Evolutionary conservation across 176 grass and related monocot genomes (phyloP), one percentile per base, ranked within the genome.

Genomic region (Panicum miliaceum): DNA sequence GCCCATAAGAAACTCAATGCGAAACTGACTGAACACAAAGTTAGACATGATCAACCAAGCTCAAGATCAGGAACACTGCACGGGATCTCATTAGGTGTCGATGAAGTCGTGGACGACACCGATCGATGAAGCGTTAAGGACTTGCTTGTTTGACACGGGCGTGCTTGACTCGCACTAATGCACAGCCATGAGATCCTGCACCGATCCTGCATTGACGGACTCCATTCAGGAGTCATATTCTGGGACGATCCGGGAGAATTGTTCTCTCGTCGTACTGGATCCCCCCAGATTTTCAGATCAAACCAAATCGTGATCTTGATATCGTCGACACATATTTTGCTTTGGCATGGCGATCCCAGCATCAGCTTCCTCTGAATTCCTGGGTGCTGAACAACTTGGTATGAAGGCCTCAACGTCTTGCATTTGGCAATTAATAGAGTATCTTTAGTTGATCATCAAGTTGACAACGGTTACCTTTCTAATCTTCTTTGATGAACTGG

Each of bases 181-280:
- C 36, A 71, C 78, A 11, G 14, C 64, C 18, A 42, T 64, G 64
- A 23, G 37, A 77, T 89, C 45, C 58, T 53, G 35, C 41, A 7
- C 23, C 7, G 26, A 82, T 82, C 61, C 64, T 78, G 54, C 22
- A 42, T 86, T 90, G 88, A 90, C 64, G 8, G 53, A 18, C 72
- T 35, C 77, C 45, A 32, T 76, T 68, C 34, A 34, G 22, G 38
- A 43, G 29, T 63, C 64, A 26, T 73, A 71, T 57, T 78, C 52
- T 48, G 36, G 29, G 18, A 68, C 16, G n/a, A 73, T 61, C 26
- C 19, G 18, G 65, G 15, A 57, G 61, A 75, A 68, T 6, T 70
- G 18, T 32, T 20, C 53, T 29, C 15, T 84, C 38, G 66, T 78
- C 75, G 60, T 6, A 12, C 34, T 19, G 15, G 18, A 85, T 81